Evolutionary conservation across 2,329 filamentous ascomycete genomes (phyloP).

Genomic region (Monosporascus sp.): DNA sequence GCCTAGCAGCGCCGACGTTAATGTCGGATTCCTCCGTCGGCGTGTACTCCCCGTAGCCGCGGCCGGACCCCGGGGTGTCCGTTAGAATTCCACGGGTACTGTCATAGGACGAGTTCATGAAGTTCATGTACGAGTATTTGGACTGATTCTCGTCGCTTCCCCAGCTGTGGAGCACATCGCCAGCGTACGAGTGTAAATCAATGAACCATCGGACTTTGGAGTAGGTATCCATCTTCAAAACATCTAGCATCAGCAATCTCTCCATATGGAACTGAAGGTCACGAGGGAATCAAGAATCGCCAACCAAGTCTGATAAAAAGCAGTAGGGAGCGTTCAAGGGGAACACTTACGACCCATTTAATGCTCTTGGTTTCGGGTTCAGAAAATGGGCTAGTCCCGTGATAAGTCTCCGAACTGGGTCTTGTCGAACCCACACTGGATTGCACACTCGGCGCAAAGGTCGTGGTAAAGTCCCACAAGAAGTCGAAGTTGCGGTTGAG

Average conservation of each 20-base stretch:
- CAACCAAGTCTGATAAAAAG: not conserved
- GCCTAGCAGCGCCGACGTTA: conserved; percentile 26
- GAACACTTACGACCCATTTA: conserved; percentile 34
- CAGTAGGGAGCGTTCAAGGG: not conserved
- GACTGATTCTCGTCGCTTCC: conserved; percentile 50
- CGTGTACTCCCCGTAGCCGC: conserved; percentile 41
- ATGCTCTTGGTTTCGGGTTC: conserved; percentile 53
- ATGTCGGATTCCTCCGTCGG: conserved; percentile 29
- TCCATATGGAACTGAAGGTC: too few species aligned
- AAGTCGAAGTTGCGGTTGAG: conserved; percentile 55
- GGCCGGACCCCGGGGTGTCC: conserved; percentile 26
- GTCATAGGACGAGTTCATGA: conserved; percentile 47
- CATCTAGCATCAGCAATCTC: too few species aligned
- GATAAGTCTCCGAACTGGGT: conserved; percentile 42
- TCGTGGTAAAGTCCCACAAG: conserved; percentile 46
- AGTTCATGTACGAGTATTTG: conserved; percentile 41
- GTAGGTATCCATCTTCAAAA: conserved; percentile 36
- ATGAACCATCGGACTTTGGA: conserved; percentile 50
- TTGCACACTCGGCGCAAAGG: conserved; percentile 36
- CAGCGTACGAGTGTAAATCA: conserved; percentile 51
- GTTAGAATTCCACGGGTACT: conserved; percentile 42
- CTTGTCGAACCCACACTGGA: conserved; percentile 34
- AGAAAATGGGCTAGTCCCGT: conserved; percentile 45
- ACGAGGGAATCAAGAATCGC: too few species aligned
- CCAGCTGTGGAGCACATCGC: conserved; percentile 51